Evolutionary conservation across 1,284 basidiomycete genomes (phyloP).

Genomic region (Cerioporus squamosus): DNA sequence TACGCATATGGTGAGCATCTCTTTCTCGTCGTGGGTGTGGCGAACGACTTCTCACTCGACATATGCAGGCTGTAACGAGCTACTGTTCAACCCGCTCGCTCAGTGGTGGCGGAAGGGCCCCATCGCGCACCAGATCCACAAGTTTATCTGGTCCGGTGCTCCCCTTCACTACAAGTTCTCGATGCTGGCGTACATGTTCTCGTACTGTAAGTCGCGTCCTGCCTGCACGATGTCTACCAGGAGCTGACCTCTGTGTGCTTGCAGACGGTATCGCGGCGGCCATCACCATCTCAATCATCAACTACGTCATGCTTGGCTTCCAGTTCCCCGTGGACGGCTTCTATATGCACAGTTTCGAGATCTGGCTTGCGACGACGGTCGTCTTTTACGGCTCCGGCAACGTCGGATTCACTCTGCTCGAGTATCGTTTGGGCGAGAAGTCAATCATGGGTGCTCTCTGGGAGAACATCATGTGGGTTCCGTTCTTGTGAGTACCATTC

Average conservation of each 20-base stretch:
- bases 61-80: slow-evolving; percentile 37
- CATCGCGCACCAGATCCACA: slow-evolving; percentile 50
- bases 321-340: too few species aligned
- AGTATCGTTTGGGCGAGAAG: slow-evolving; percentile 52
- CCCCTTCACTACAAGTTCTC: too few species aligned
- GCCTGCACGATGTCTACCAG: too few species aligned
- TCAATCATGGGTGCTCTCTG: slow-evolving; percentile 37
- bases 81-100: slow-evolving; percentile 50
- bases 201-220: too few species aligned
- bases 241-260: too few species aligned
- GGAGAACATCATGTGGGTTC: slow-evolving; percentile 52
- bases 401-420: slow-evolving; percentile 49
- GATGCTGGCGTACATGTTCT: too few species aligned
- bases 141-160: slow-evolving; percentile 45
- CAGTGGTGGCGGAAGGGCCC: slow-evolving; percentile 54
- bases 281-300: too few species aligned
- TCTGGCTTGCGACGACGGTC: slow-evolving; percentile 53
- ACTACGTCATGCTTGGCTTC: too few species aligned
- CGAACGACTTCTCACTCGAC: slow-evolving; percentile 1
- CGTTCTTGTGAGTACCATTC: slow-evolving; percentile 43
- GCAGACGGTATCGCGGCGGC: too few species aligned
- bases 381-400: slow-evolving; percentile 56
- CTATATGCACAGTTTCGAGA: too few species aligned
- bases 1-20: slow-evolving; percentile 49
- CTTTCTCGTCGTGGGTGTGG: slow-evolving; percentile 15